Evolutionary conservation across 2,329 filamentous ascomycete genomes (phyloP), one percentile per base, ranked within the genome.

Genomic region (Triangularia verruculosa): DNA sequence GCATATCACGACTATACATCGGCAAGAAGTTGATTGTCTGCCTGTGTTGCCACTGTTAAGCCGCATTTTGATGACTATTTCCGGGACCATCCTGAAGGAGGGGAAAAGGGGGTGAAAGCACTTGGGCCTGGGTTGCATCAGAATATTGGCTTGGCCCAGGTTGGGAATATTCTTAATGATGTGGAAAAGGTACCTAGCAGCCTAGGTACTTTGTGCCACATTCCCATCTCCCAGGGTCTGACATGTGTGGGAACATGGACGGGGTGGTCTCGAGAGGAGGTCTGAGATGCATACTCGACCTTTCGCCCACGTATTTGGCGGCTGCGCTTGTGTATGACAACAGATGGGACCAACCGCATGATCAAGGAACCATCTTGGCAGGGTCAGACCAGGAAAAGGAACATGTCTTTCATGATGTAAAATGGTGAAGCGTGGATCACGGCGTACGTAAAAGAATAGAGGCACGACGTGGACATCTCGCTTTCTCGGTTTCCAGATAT

Each of bases 81-180:
- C 4, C 30, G n/a, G 30, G 47, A 22, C 17, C 4, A 24, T 24
- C 13, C 22, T 24, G 1, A 28, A 17, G 20, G 9, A 15, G 12
- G 15, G 59, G 13, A 17, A 11, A 61, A n/a, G 34, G 13, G 25
- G 24, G 24, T 17, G 13, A 52, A 61, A n/a, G 1, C 25, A 6
- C 51, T 20, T 11, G 15, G 28, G 20, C 24, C 17, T 15, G 22
- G 60, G 54, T 2, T 47, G 39, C 39, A 66, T 54, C 17, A 39
- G 59, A 65, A 52, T 68, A 68, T 68, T 68, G 66, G 66, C 64
- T 67, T 68, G 64, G 66, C 66, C 66, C 52, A n/a, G 20, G 17
- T 34, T 57, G 24, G 7, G 34, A 13, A 25, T 39, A 55, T 9
- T 24, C 11, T 25, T 30, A 43, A 4, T 28, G 17, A 9, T 17